phyloP scores from a whole-genome alignment of 2,329 filamentous ascomycete genomes.

The Arthroderma sp. region DNA sequence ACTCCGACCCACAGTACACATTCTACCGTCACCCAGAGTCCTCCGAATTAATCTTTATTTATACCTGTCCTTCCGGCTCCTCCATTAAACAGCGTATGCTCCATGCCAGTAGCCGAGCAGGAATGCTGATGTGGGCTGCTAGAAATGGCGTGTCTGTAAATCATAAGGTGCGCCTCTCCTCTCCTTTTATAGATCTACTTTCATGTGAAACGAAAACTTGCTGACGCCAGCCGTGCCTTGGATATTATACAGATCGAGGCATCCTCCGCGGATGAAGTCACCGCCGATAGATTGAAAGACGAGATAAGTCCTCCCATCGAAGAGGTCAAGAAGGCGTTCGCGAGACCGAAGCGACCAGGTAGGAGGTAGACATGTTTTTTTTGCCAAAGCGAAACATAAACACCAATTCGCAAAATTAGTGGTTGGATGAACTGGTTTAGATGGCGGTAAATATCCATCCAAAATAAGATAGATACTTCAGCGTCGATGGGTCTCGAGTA shows the following conservation, averaged over 20 bases:
- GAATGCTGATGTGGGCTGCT: conserved; percentile 43
- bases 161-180: conserved; percentile 38
- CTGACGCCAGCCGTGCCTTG: neutral
- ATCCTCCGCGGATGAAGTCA: conserved; percentile 47
- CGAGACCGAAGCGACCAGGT: conserved; percentile 52
- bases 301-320: conserved; percentile 43
- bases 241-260: conserved; percentile 41
- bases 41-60: conserved; percentile 47
- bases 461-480: neutral
- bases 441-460: neutral
- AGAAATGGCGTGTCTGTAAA: conserved; percentile 45
- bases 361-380: conserved; percentile 21
- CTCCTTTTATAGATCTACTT: conserved; percentile 13
- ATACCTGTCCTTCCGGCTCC: conserved; percentile 49
- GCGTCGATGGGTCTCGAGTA: neutral
- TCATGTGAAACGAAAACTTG: no score
- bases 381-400: neutral
- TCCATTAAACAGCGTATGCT: conserved; percentile 57
- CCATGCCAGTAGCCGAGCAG: conserved; percentile 47
- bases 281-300: conserved; percentile 39
- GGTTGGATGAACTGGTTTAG: neutral
- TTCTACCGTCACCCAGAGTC: conserved; percentile 46
- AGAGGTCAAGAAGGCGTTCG: conserved; percentile 43
- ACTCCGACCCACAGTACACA: conserved; percentile 46
- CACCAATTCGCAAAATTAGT: neutral